These are phyloP conservation scores for Musa schizocarpa DNA, from an alignment of 176 grass and related monocot genomes.

Conservation along the genomic window DNA sequence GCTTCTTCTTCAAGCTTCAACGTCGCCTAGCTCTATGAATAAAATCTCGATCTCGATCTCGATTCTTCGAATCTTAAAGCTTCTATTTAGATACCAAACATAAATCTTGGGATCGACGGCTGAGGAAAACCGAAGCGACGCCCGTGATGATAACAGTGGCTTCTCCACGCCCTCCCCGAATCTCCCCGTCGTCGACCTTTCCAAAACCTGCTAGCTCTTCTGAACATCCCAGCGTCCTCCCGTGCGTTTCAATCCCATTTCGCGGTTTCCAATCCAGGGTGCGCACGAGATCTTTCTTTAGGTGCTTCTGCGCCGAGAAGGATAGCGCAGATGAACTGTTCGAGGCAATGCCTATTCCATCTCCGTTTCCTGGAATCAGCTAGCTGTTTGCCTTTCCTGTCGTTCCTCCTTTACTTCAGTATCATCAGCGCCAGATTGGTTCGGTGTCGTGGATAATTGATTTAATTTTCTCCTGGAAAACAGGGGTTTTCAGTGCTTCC, in stretches of 20 bases:
- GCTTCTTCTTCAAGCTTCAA: too few relatives aligned
- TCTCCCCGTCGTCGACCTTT: neutral
- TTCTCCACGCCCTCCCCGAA: neutral
- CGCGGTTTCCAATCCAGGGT: neutral
- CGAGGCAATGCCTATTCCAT: slow-evolving; percentile 30
- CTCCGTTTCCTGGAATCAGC: neutral
- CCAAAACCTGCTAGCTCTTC: too few relatives aligned
- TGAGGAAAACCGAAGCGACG: neutral
- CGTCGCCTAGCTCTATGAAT: too few relatives aligned
- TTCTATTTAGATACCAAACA: neutral
- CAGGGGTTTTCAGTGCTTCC: slow-evolving; percentile 51
- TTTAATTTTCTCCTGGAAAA: neutral
- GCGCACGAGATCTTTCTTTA: neutral
- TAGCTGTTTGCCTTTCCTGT: neutral
- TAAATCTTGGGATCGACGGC: neutral
- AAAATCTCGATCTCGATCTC: too few relatives aligned
- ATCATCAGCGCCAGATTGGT: neutral
- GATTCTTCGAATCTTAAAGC: too few relatives aligned
- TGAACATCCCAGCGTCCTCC: neutral
- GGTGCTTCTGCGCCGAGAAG: slow-evolving; percentile 1
- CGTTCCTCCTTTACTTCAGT: neutral
- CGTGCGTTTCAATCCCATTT: neutral
- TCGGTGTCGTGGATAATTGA: neutral
- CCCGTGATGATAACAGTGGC: neutral
- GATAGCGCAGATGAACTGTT: slow-evolving; percentile 9